Percentiles rank a stretch among this genome's conserved stretches.
Conservation (phyloP, 2,329 filamentous ascomycete species). For the Cladosporium sp. region DNA sequence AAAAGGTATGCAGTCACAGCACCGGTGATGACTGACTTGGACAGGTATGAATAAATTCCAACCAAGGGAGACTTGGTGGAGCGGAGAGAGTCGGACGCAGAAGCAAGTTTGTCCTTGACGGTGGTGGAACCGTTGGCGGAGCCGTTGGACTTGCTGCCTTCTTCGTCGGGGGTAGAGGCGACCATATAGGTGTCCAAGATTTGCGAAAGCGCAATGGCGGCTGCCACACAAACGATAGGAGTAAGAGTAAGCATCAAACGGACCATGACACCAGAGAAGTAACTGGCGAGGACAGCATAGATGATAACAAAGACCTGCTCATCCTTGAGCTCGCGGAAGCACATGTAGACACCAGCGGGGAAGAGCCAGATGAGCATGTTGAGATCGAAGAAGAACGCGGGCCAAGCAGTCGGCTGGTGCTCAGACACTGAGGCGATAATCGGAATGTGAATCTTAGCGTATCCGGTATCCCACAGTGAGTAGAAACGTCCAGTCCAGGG, state of each 20-base stretch:
- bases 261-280: conserved; percentile 99
- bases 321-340: conserved; percentile 88
- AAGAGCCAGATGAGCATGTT: conserved; percentile 99
- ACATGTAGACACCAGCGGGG: conserved; percentile 96
- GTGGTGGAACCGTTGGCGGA: conserved; percentile 40
- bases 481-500: conserved; percentile 99
- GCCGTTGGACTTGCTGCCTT: conserved; percentile 37
- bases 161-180: conserved; percentile 56
- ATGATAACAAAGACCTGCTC: conserved; percentile 98
- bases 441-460: conserved; percentile 98
- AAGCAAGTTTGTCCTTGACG: conserved; percentile 53
- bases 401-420: conserved; percentile 98
- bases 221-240: conserved; percentile 90
- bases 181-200: conserved; percentile 84
- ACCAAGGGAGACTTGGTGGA: conserved; percentile 69
- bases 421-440: conserved; percentile 99
- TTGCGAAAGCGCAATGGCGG: conserved; percentile 80
- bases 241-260: conserved; percentile 97
- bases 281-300: conserved; percentile 92
- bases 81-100: conserved; percentile 55
- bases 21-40: conserved; percentile 72
- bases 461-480: conserved; percentile 97
- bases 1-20: conserved; percentile 75
- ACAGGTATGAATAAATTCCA: conserved; percentile 76
- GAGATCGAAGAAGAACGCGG: conserved; percentile 97